Percentiles rank a stretch among this genome's conserved stretches.
Conservation (phyloP, 176 grass and related monocot genomes). For the Oryza punctata region DNA sequence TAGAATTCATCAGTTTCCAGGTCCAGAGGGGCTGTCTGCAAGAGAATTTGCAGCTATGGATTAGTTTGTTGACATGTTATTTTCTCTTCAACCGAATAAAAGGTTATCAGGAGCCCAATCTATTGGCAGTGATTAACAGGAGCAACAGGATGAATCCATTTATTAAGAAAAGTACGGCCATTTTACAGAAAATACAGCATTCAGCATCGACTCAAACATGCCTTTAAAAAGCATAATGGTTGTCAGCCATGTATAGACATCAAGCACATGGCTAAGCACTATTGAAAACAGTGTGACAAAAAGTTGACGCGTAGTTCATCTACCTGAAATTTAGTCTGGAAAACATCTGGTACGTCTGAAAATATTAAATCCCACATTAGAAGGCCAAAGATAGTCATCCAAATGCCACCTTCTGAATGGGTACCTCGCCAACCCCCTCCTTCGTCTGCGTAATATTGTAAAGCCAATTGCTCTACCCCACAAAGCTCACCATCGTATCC, state of each 20-base stretch:
- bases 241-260: neutral
- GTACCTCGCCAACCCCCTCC: constrained; percentile 82
- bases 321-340: constrained; percentile 97
- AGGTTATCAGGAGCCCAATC: neutral
- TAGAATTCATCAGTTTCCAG: constrained; percentile 87
- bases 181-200: neutral
- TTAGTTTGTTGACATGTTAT: neutral
- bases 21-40: constrained; percentile 82
- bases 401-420: constrained; percentile 92
- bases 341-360: constrained; percentile 67
- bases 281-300: neutral
- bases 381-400: constrained; percentile 95
- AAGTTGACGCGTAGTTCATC: neutral
- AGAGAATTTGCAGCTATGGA: neutral
- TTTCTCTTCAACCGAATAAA: neutral
- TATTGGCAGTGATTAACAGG: neutral
- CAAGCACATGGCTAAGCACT: constrained; percentile 5
- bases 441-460: constrained; percentile 88
- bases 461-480: constrained; percentile 85
- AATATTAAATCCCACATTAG: constrained; percentile 97
- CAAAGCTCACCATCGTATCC: constrained; percentile 78
- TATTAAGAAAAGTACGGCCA: neutral
- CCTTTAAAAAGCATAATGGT: neutral
- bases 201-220: neutral
- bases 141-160: neutral